A percentile compares a stretch with the other conserved stretches of the same genome.
Evolutionary conservation across 2,329 filamentous ascomycete genomes (phyloP).

Genomic region (Epichloe typhina): DNA sequence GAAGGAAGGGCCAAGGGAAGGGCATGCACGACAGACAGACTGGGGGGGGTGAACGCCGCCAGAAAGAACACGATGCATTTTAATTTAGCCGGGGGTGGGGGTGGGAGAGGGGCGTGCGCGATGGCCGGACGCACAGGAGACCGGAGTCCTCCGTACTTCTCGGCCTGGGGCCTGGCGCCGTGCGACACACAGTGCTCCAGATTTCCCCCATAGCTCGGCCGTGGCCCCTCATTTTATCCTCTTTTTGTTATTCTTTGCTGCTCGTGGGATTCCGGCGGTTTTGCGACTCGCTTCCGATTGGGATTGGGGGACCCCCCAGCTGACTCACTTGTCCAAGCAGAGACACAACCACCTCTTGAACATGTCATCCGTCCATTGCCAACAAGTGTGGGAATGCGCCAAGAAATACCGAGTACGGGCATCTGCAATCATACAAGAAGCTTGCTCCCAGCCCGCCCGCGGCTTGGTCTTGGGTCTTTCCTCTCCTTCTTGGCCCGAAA

Average conservation of each 20-base stretch:
- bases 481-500: neutral
- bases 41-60: neutral
- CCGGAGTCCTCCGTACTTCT: neutral
- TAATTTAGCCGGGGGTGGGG: too few relatives aligned
- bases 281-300: neutral
- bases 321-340: neutral
- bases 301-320: neutral
- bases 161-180: conserved; percentile 3
- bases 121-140: neutral
- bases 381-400: conserved; percentile 1
- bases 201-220: neutral
- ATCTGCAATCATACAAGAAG: too few relatives aligned
- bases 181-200: conserved; percentile 7
- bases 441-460: too few relatives aligned
- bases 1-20: neutral
- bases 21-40: neutral
- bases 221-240: neutral
- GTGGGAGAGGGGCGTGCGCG: neutral
- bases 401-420: neutral
- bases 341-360: neutral
- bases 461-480: too few relatives aligned
- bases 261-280: neutral
- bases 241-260: neutral
- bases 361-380: neutral
- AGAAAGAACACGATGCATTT: too few relatives aligned